Conservation (phyloP, 75 land plant species). For the Chamaecyparis obtusa region DNA sequence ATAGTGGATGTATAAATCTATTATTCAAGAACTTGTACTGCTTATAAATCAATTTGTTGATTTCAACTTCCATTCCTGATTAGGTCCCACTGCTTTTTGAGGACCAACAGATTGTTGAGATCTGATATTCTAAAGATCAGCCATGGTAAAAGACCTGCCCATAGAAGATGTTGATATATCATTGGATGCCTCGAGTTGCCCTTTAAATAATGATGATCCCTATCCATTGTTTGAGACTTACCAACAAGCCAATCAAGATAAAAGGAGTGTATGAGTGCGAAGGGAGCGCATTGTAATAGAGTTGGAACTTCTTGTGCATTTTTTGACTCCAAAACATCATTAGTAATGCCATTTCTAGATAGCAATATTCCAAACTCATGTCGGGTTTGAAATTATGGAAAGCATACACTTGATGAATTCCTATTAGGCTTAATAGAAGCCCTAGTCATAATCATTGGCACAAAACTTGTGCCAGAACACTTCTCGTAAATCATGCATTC, state of each 20-base stretch:
- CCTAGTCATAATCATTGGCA: background rate
- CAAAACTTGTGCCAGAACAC: slow-evolving; percentile 7
- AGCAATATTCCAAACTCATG: background rate
- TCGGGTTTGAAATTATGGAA: background rate
- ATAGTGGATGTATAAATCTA: too few relatives aligned
- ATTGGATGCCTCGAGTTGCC: slow-evolving; percentile 10
- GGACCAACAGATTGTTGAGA: slow-evolving; percentile 35
- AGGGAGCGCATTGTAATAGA: background rate
- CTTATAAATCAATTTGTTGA: too few relatives aligned
- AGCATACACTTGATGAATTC: background rate
- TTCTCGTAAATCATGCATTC: slow-evolving; percentile 22
- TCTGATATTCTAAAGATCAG: slow-evolving; percentile 29
- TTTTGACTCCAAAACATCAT: background rate
- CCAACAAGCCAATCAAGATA: slow-evolving; percentile 16
- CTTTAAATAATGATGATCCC: slow-evolving; percentile 19
- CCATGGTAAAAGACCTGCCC: slow-evolving; percentile 38
- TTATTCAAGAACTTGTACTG: too few relatives aligned
- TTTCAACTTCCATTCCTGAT: too few relatives aligned
- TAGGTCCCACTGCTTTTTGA: slow-evolving; percentile 29
- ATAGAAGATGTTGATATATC: too few relatives aligned
- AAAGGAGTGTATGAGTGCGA: slow-evolving; percentile 6
- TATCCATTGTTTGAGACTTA: slow-evolving; percentile 22
- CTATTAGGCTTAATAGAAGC: slow-evolving; percentile 3
- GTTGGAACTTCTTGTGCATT: background rate
- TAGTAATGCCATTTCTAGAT: slow-evolving; percentile 4